These are phyloP conservation scores for Radiomyces spectabilis DNA, from an alignment of 192 early-diverging fungal species.

Conservation along the genomic window DNA sequence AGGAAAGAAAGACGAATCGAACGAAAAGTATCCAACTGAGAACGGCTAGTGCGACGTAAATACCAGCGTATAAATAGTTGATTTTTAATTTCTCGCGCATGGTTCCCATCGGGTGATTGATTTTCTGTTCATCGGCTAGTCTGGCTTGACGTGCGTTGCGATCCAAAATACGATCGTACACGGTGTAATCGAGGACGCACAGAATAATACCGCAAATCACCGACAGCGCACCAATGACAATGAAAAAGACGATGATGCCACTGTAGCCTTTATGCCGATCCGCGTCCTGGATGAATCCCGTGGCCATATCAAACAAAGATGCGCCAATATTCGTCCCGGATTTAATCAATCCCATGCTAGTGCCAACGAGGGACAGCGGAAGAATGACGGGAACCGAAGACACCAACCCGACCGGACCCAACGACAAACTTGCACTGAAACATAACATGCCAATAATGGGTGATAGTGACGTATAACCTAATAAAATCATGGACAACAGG, in stretches of 20 bases:
- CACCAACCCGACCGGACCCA: constrained; percentile 51
- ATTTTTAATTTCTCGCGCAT: constrained; percentile 4
- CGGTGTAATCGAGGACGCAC: constrained; percentile 9
- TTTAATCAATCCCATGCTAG: constrained; percentile 56
- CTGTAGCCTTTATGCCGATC: constrained; percentile 25
- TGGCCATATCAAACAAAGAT: constrained; percentile 49
- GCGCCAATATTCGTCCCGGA: constrained; percentile 53
- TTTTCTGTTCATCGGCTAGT: constrained; percentile 1
- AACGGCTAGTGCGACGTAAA: constrained; percentile 6
- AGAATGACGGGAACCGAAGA: constrained; percentile 50
- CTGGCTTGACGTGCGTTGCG: constrained; percentile 1
- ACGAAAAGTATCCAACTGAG: constrained; percentile 26
- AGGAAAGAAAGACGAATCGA: constrained; percentile 16
- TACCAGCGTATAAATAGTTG: constrained; percentile 23
- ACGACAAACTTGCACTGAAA: constrained; percentile 51
- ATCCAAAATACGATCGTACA: constrained; percentile 21
- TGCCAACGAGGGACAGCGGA: constrained; percentile 46
- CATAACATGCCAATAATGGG: constrained; percentile 48
- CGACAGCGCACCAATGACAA: constrained; percentile 2
- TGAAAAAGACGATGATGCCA: constrained; percentile 25
- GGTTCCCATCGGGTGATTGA: too few relatives aligned
- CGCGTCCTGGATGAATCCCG: constrained; percentile 49
- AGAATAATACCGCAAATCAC: constrained; percentile 9
- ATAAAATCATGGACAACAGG: constrained; percentile 20
- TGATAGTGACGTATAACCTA: constrained; percentile 44